Conservation (phyloP, 192 early-diverging fungal species). For the Coemansia sp. region DNA sequence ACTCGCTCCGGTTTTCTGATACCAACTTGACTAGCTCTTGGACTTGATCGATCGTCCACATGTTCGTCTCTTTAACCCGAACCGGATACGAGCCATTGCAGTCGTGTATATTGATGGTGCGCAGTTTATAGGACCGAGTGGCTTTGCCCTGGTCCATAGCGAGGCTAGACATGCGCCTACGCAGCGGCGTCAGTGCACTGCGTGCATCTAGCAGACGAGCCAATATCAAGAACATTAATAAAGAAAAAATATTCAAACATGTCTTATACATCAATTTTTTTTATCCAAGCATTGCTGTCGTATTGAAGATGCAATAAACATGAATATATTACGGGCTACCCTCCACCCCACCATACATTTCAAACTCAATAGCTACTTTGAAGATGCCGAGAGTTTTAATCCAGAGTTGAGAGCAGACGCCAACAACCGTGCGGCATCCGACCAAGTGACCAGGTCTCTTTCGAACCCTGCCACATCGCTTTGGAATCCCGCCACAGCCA, state of each 20-base stretch:
- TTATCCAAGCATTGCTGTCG: neutral
- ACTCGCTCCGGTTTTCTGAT: neutral
- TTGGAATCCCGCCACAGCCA: conserved; percentile 21
- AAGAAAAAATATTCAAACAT: neutral
- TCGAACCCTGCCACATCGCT: conserved; percentile 41
- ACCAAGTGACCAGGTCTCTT: conserved; percentile 41
- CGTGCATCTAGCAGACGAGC: neutral
- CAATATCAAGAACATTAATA: neutral
- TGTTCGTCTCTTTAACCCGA: neutral
- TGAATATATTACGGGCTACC: neutral
- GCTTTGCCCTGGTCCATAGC: neutral
- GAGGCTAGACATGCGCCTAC: neutral
- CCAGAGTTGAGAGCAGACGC: conserved; percentile 21
- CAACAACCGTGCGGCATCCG: conserved; percentile 37
- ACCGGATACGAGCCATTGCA: neutral
- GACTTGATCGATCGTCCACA: neutral
- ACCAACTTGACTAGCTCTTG: neutral
- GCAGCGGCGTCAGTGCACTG: neutral
- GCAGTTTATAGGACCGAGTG: neutral
- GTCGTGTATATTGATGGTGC: neutral
- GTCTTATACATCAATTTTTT: neutral
- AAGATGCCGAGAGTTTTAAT: conserved; percentile 9
- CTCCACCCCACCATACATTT: neutral
- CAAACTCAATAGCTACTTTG: neutral
- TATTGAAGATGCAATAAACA: neutral